Base-by-base conservation (phyloP, 306 rosid species). In the Begonia masoniana region DNA sequence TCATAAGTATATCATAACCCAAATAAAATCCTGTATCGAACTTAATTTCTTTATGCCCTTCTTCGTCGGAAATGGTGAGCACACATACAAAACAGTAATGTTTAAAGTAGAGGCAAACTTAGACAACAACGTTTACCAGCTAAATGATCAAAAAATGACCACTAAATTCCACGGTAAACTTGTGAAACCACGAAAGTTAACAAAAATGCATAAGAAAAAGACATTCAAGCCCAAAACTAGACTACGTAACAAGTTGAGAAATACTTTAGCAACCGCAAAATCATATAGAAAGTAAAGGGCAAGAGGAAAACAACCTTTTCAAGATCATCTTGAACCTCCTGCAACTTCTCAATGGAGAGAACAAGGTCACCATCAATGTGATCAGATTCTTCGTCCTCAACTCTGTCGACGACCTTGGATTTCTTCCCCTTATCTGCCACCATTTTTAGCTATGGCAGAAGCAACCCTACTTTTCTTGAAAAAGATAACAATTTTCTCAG, bases 301-400 rank as follows among this genome's bases (percentile, higher is more conserved):
- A 63, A 47, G 59, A 51, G 47, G 42, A 15, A 31, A 16, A 6
- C 12, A 69, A 82, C 85, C 81, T 78, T 68, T 39, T 78, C 84
- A 61, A 78, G 81, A 23, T 78, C 71, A 31, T 75, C 81, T 59
- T 78, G 84, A 62, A 66, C 69, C 64, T 78, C 81, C 69, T 78
- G 81, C 72, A 78, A 75, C 67, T 74, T 78, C 73, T 78, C 78
- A 50, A 75, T 63, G 13, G 54, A 52, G 9, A 53, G 52, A 13
- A 78, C 71, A 47, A 78, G 71, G 14, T 66, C 65, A 16, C n/a
- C 45, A 19, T 75, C 81, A 51, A 68, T 56, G 67, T 49, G 71
- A 61, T 65, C 78, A 51, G 68, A 5, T 5, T 65, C 76, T 39
- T 70, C 64, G 56, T 46, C 77, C 39, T 58, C 64, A 14, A 60